phyloP scores from a whole-genome alignment of 2,329 filamentous ascomycete species.

The Mollisia scopiformis region DNA sequence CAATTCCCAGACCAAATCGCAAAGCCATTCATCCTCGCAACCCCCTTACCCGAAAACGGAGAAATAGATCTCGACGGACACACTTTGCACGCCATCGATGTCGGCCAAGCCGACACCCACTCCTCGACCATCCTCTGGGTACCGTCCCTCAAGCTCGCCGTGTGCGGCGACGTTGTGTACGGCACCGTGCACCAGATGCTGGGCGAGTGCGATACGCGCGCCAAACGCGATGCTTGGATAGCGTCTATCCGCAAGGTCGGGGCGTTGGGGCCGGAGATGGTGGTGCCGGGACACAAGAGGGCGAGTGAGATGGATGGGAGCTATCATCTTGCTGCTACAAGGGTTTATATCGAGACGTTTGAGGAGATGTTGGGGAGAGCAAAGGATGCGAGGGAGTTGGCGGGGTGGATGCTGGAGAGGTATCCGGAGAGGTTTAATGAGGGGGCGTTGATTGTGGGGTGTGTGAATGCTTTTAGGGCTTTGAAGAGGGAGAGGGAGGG shows the following conservation, averaged over 20 bases:
- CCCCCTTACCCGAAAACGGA: conserved; percentile 15
- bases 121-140: conserved; percentile 41
- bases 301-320: conserved; percentile 33
- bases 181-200: conserved; percentile 41
- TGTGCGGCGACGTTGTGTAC: conserved; percentile 44
- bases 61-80: conserved; percentile 29
- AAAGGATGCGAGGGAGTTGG: conserved; percentile 12
- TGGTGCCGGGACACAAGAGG: conserved; percentile 38
- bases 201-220: conserved; percentile 38
- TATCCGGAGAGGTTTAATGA: conserved; percentile 17
- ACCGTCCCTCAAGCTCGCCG: conserved; percentile 39
- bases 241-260: conserved; percentile 37
- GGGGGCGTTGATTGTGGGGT: conserved; percentile 8
- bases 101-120: conserved; percentile 29
- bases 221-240: conserved; percentile 39
- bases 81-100: conserved; percentile 25
- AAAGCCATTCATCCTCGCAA: conserved; percentile 14
- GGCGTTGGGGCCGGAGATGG: conserved; percentile 35
- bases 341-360: conserved; percentile 33
- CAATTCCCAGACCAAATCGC: conserved; percentile 3
- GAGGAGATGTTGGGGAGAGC: conserved; percentile 1
- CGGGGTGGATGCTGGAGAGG: conserved; percentile 9
- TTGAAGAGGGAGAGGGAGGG: not conserved
- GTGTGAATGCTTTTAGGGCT: conserved; percentile 8
- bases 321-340: conserved; percentile 32